Conservation (phyloP, 2,329 filamentous ascomycete species). For the Ampelomyces quisqualis region DNA sequence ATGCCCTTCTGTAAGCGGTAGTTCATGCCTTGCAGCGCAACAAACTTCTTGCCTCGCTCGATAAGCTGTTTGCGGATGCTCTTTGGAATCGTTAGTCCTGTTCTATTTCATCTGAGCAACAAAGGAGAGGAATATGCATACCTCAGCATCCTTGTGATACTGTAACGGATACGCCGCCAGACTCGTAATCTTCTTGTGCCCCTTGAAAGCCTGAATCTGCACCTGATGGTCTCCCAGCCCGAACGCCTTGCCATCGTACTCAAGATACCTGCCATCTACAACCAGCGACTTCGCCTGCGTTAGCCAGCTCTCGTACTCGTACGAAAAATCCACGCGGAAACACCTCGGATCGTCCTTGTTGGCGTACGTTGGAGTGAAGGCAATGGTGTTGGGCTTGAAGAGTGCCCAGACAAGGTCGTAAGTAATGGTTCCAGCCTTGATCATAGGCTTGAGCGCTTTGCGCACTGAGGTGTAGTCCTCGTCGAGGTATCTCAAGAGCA, state of each 20-base stretch:
- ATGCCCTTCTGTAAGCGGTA: conserved; percentile 82
- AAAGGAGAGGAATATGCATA: conserved; percentile 2
- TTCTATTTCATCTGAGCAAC: background rate
- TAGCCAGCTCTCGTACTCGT: conserved; percentile 68
- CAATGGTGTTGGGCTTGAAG: conserved; percentile 82
- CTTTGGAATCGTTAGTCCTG: conserved; percentile 10
- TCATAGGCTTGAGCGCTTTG: conserved; percentile 76
- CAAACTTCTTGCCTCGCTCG: conserved; percentile 81
- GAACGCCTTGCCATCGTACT: conserved; percentile 85
- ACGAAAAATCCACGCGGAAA: conserved; percentile 77
- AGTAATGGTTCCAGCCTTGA: conserved; percentile 80
- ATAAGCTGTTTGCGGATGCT: conserved; percentile 67
- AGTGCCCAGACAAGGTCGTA: conserved; percentile 88
- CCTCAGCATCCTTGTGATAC: conserved; percentile 72
- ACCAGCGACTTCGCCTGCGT: conserved; percentile 70
- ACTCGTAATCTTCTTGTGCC: conserved; percentile 77
- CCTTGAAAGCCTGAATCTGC: conserved; percentile 74
- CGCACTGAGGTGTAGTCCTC: conserved; percentile 77
- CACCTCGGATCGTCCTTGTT: conserved; percentile 73
- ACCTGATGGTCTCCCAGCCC: conserved; percentile 71
- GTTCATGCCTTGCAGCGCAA: conserved; percentile 75
- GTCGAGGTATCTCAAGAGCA: conserved; percentile 75
- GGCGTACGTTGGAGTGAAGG: conserved; percentile 74
- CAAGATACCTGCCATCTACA: conserved; percentile 76
- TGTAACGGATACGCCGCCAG: conserved; percentile 74